Conservation (phyloP, 306 rosid genomes). For the Sesbania bispinosa region DNA sequence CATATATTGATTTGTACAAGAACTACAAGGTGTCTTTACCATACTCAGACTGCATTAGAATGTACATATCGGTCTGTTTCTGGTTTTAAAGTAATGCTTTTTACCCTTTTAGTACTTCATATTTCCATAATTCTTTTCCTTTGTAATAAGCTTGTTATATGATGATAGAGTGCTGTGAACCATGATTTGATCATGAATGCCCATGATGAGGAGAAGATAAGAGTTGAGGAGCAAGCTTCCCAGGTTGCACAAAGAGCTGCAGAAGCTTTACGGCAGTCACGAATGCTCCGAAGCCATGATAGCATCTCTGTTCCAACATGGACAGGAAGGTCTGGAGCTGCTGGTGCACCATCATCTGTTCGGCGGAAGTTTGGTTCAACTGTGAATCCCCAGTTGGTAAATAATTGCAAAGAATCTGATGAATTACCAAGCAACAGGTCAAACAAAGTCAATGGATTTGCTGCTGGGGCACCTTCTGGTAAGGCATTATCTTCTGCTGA, state of each 20-base stretch:
- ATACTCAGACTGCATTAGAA: not conserved
- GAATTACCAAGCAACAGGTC: conserved; percentile 45
- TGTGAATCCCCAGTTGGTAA: conserved; percentile 54
- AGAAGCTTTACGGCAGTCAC: conserved; percentile 84
- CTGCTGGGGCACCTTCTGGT: conserved; percentile 83
- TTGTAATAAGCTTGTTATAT: conserved; percentile 19
- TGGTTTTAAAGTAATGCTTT: not conserved
- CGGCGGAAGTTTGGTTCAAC: conserved; percentile 80
- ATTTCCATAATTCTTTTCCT: not conserved
- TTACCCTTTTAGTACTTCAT: not conserved
- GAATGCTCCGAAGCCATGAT: conserved; percentile 74
- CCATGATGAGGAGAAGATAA: conserved; percentile 78
- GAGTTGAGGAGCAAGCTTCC: conserved; percentile 90
- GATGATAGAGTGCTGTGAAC: conserved; percentile 77
- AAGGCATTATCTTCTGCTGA: conserved; percentile 85
- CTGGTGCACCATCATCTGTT: conserved; percentile 84
- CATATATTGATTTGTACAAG: conserved; percentile 5
- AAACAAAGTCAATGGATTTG: conserved; percentile 43
- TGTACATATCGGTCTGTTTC: conserved; percentile 16
- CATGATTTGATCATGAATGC: conserved; percentile 91
- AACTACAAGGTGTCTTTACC: conserved; percentile 8
- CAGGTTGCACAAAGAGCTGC: conserved; percentile 94
- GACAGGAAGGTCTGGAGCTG: conserved; percentile 95
- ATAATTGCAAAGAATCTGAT: conserved; percentile 36
- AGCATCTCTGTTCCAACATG: conserved; percentile 85